A percentile compares a stretch with the other conserved stretches of the same genome.
phyloP scores from a whole-genome alignment of 192 early-diverging fungal genomes.

The Oehlia diaphana region DNA sequence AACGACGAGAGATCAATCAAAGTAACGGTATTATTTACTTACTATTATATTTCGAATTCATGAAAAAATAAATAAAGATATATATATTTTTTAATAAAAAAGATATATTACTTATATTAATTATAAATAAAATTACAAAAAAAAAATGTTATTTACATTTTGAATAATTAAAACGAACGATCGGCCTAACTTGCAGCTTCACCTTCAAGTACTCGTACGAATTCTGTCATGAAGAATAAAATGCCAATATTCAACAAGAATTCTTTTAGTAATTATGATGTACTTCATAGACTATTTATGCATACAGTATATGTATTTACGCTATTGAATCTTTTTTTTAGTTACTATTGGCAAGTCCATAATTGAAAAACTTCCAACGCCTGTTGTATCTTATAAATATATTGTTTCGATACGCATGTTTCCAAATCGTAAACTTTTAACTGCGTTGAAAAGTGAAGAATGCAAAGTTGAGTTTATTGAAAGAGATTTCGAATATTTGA shows the following conservation, averaged over 20 bases:
- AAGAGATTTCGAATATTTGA: constrained; percentile 29
- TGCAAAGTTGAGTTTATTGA: constrained; percentile 27
- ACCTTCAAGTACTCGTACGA: not conserved
- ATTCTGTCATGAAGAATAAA: not conserved
- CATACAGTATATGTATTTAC: too few relatives aligned
- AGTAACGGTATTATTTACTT: not conserved
- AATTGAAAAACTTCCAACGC: not conserved
- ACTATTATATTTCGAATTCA: too few relatives aligned
- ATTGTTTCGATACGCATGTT: constrained; percentile 25
- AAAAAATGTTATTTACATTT: too few relatives aligned
- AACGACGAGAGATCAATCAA: not conserved
- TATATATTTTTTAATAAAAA: too few relatives aligned
- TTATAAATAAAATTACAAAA: too few relatives aligned
- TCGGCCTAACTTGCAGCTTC: too few relatives aligned
- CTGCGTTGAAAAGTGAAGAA: constrained; percentile 11
- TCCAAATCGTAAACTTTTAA: constrained; percentile 8
- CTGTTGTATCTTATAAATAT: constrained; percentile 5
- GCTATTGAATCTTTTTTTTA: not conserved
- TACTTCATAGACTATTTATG: too few relatives aligned
- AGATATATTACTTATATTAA: too few relatives aligned
- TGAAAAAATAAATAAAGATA: too few relatives aligned
- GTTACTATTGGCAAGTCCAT: not conserved
- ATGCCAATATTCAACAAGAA: not conserved
- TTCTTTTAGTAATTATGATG: not conserved
- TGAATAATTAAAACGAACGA: too few relatives aligned